phyloP scores from a whole-genome alignment of 352 stramenopile genomes.

The Pythium aristosporum region DNA sequence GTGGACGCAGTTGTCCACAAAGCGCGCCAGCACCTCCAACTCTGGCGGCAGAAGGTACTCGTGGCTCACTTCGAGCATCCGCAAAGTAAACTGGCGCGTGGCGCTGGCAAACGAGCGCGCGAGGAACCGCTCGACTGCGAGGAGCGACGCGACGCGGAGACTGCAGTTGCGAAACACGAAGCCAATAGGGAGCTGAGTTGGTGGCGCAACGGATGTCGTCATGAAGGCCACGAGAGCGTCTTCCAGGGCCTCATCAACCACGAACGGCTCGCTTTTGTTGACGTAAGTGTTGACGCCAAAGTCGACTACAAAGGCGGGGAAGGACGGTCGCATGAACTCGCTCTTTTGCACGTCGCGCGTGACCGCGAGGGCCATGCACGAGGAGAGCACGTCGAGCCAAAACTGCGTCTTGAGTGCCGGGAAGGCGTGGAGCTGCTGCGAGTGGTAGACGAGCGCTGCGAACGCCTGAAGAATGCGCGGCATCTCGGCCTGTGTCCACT shows the following conservation, averaged over 20 bases:
- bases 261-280: too few species aligned
- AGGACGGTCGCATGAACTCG: slow-evolving; percentile 3
- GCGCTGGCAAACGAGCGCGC: not conserved
- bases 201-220: not conserved
- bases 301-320: slow-evolving; percentile 12
- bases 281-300: not conserved
- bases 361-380: not conserved
- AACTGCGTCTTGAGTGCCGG: slow-evolving; percentile 14
- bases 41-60: slow-evolving; percentile 7
- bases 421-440: slow-evolving; percentile 6
- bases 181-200: not conserved
- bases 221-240: slow-evolving; percentile 13
- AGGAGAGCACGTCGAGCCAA: slow-evolving; percentile 9
- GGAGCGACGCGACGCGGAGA: not conserved
- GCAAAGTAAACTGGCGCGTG: not conserved
- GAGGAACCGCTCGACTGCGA: slow-evolving; percentile 6
- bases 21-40: slow-evolving; percentile 14
- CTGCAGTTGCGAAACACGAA: not conserved
- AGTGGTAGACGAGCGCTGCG: not conserved
- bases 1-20: slow-evolving; percentile 9
- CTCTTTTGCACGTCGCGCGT: not conserved
- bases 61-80: slow-evolving; percentile 7
- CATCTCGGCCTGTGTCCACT: not conserved
- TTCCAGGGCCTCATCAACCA: not conserved
- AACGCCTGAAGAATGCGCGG: slow-evolving; percentile 1